phyloP scores from a whole-genome alignment of 371 early-diverging fungal species.

The Batkoa obscura region DNA sequence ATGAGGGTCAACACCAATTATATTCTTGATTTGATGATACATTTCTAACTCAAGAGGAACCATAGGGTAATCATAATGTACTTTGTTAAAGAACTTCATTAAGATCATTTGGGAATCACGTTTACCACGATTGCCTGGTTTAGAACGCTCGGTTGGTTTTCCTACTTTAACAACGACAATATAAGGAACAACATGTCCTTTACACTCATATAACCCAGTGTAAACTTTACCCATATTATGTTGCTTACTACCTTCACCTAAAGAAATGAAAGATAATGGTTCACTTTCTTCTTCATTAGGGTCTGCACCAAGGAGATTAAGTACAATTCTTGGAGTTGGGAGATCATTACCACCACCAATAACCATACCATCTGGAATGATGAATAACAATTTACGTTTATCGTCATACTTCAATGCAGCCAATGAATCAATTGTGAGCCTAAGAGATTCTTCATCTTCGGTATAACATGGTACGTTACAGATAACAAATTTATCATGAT shows the following conservation, averaged over 20 bases:
- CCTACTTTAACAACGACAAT: conserved; percentile 93
- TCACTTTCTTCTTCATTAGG: conserved; percentile 27
- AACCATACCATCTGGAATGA: conserved; percentile 84
- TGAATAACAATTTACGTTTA: conserved; percentile 81
- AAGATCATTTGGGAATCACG: conserved; percentile 97
- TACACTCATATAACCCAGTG: conserved; percentile 83
- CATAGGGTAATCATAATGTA: conserved; percentile 84
- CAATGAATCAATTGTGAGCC: conserved; percentile 84
- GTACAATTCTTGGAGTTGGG: conserved; percentile 91
- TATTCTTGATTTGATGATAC: conserved; percentile 77
- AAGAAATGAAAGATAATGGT: conserved; percentile 73
- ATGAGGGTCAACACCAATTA: conserved; percentile 69
- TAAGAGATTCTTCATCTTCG: conserved; percentile 87
- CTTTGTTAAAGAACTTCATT: conserved; percentile 95
- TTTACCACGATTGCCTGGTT: conserved; percentile 95
- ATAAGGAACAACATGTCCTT: conserved; percentile 80
- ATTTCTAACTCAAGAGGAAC: conserved; percentile 81
- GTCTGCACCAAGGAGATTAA: conserved; percentile 86
- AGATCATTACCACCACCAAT: conserved; percentile 90
- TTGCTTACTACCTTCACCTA: conserved; percentile 75
- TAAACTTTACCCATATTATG: conserved; percentile 96
- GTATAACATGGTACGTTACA: conserved; percentile 91
- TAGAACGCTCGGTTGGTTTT: conserved; percentile 42
- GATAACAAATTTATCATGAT: conserved; percentile 80
- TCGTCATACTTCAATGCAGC: conserved; percentile 79